These are phyloP conservation scores for Leptographium wingfieldii DNA, from an alignment of 2,329 filamentous ascomycete species.

Conservation along the genomic window DNA sequence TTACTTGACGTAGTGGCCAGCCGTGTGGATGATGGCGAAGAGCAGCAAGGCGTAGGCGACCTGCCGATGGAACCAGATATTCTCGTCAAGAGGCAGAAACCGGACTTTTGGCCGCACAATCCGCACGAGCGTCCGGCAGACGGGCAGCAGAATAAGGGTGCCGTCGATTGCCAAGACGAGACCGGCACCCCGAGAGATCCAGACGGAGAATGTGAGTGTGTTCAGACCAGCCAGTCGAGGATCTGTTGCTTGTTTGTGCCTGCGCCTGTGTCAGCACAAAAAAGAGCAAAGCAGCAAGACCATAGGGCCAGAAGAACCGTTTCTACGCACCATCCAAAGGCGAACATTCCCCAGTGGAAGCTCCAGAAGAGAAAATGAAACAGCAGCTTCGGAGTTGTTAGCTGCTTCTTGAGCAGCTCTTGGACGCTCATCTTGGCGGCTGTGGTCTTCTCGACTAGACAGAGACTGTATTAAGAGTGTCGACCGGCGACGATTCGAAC, in stretches of 20 bases:
- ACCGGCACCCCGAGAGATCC: constrained; percentile 89
- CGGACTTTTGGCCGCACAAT: constrained; percentile 74
- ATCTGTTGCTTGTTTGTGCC: constrained; percentile 67
- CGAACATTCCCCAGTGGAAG: constrained; percentile 68
- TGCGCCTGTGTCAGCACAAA: constrained; percentile 22
- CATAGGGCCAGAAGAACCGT: too few species aligned
- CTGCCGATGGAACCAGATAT: constrained; percentile 92
- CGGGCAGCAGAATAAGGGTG: constrained; percentile 80
- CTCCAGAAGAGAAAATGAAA: constrained; percentile 77
- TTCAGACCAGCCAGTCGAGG: constrained; percentile 64
- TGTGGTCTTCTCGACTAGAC: constrained; percentile 8
- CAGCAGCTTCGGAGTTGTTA: constrained; percentile 56
- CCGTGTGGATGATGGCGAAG: constrained; percentile 66
- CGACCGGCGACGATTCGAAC: constrained; percentile 25
- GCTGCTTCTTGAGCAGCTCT: constrained; percentile 45
- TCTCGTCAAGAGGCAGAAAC: constrained; percentile 90
- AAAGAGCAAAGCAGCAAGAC: neutral
- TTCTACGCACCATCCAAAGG: constrained; percentile 62
- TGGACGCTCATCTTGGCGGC: constrained; percentile 27
- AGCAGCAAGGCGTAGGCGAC: constrained; percentile 79
- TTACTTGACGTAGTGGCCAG: constrained; percentile 87
- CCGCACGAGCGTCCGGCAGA: constrained; percentile 83
- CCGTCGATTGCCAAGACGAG: constrained; percentile 74
- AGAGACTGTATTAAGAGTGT: constrained; percentile 25
- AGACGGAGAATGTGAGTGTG: constrained; percentile 74